A percentile compares a stretch with the other conserved stretches of the same genome.
Evolutionary conservation across 2,329 filamentous ascomycete species (phyloP).

Genomic region (Alternaria alternata): DNA sequence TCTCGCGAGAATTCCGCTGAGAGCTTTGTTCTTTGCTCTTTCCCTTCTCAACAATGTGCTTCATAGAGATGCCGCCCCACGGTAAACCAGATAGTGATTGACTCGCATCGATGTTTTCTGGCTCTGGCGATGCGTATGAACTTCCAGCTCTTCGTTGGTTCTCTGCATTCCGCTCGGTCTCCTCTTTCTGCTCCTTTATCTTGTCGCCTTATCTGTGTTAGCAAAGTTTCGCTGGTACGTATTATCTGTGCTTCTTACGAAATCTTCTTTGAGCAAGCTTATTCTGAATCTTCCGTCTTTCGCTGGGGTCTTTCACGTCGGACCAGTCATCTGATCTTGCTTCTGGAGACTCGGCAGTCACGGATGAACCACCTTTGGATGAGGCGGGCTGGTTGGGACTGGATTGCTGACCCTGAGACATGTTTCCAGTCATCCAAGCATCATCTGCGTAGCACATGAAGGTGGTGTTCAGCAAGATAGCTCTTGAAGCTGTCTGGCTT

Average conservation of each 20-base stretch:
- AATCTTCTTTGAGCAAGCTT: conserved; percentile 79
- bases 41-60: conserved; percentile 57
- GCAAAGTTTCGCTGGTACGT: background rate
- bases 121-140: conserved; percentile 68
- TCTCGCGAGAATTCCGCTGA: conserved; percentile 51
- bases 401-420: conserved; percentile 34
- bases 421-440: conserved; percentile 11
- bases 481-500: background rate
- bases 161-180: conserved; percentile 67
- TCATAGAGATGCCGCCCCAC: conserved; percentile 71
- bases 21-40: conserved; percentile 56
- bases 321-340: conserved; percentile 69
- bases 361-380: conserved; percentile 24
- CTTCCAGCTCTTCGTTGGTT: conserved; percentile 71
- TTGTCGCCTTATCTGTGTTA: conserved; percentile 67
- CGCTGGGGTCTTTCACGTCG: conserved; percentile 72
- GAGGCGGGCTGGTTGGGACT: conserved; percentile 26
- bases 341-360: conserved; percentile 28
- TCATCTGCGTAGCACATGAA: background rate
- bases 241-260: conserved; percentile 63
- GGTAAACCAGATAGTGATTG: conserved; percentile 71
- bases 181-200: conserved; percentile 71
- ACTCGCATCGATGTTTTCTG: conserved; percentile 62
- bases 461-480: background rate
- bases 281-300: conserved; percentile 78